phyloP scores from a whole-genome alignment of 208 protist genomes.

The Leishmania major region DNA sequence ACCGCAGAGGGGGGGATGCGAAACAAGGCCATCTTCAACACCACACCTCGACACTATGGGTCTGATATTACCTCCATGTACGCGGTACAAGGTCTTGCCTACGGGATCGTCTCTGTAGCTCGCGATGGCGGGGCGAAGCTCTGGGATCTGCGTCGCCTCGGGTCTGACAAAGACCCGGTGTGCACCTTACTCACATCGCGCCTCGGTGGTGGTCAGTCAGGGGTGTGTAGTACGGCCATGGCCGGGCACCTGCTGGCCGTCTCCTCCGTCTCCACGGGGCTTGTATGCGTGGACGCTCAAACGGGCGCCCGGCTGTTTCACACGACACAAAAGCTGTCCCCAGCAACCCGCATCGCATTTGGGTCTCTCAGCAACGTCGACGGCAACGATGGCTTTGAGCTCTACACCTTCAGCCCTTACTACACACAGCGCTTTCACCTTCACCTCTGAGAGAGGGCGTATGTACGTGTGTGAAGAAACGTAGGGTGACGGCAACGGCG shows the following conservation, averaged over 20 bases:
- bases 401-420: constrained; percentile 24
- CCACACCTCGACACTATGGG: constrained; percentile 31
- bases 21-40: constrained; percentile 24
- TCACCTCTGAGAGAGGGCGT: not conserved
- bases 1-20: constrained; percentile 7
- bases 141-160: constrained; percentile 69
- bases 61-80: constrained; percentile 44
- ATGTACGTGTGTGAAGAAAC: not conserved
- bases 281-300: constrained; percentile 37
- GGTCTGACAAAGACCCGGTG: constrained; percentile 35
- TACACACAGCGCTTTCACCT: constrained; percentile 28
- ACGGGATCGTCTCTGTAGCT: constrained; percentile 62
- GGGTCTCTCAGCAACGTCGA: constrained; percentile 11
- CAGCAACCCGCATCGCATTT: constrained; percentile 14
- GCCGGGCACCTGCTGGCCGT: constrained; percentile 15
- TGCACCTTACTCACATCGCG: constrained; percentile 20
- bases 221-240: constrained; percentile 15
- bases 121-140: constrained; percentile 55
- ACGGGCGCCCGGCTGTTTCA: constrained; percentile 26
- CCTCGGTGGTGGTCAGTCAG: constrained; percentile 25
- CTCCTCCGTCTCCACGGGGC: constrained; percentile 16
- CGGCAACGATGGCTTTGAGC: constrained; percentile 10
- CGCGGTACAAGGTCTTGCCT: constrained; percentile 25
- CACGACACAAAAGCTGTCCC: constrained; percentile 19
- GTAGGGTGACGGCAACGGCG: not conserved